Evolutionary conservation across 306 rosid genomes (phyloP), one percentile per base, ranked within the genome.

Genomic region (Lotus japonicus): DNA sequence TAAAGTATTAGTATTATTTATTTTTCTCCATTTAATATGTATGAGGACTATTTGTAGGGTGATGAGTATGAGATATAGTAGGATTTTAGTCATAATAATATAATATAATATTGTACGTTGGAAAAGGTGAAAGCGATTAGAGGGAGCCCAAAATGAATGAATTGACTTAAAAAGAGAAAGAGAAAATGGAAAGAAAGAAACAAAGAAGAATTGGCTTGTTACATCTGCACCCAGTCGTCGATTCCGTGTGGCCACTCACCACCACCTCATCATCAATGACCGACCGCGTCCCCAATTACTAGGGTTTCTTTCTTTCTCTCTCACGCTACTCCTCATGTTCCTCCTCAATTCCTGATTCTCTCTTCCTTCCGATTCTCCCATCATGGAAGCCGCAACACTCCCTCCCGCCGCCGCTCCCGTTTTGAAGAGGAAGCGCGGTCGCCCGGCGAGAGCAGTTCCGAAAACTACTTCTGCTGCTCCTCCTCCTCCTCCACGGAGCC

Each of bases 401-500:
- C n/a, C n/a, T n/a, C n/a, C n/a, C 31, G 31, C 31, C 31, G 31
- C 4, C 31, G 31, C 26, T 21, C 14, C 58, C 28, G 71, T 11
- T 13, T 86, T 62, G 76, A 84, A 74, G 44, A 78, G 81, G 14
- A 84, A 80, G 77, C 90, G 99, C 4, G 97, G 99, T 4, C 92
- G 99, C 43, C 99, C 97, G n/a, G 95, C 95, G 0, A 82, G 82
- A 28, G 83, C 74, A 17, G 71, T 61, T 36, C 63, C 55, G 0
- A 89, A 72, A 28, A 3, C 64, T 5, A 19, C 45, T 9, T 15
- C 14, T 19, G 1, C 0, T 4, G 15, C 46, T 9, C 15, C 15
- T 53, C 4, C 1, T 7, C 41, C 28, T 1, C 76, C 89, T 41
- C 76, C 78, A 13, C 26, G 54, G 57, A 82, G 60, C 80, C 80